Percentiles rank a stretch among this genome's conserved stretches.
Evolutionary conservation across 2,329 filamentous ascomycete genomes (phyloP).

Genomic region (Cladosporium halotolerans): DNA sequence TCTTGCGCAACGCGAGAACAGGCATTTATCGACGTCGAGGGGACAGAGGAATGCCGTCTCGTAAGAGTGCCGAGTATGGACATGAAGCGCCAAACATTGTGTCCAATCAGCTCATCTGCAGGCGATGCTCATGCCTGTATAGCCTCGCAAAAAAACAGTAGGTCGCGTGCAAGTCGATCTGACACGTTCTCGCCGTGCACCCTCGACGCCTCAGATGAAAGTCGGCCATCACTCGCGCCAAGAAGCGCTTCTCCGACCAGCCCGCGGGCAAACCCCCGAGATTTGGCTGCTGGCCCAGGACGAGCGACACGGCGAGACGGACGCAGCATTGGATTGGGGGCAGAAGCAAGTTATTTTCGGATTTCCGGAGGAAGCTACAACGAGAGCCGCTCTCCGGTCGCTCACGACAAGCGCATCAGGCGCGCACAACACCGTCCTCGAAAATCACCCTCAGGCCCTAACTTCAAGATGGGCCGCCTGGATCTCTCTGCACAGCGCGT

Average conservation of each 20-base stretch:
- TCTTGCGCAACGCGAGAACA: slow-evolving; percentile 6
- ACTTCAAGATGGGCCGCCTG: slow-evolving; percentile 44
- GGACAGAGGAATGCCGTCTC: slow-evolving; percentile 44
- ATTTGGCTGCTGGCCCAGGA: background rate
- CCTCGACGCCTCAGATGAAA: background rate
- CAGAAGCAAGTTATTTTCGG: background rate
- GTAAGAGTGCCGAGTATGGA: slow-evolving; percentile 52
- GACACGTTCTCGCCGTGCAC: too few relatives aligned
- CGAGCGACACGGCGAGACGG: background rate
- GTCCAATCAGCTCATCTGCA: slow-evolving; percentile 7
- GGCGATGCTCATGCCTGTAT: background rate
- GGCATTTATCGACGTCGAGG: slow-evolving; percentile 32
- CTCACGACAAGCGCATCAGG: background rate
- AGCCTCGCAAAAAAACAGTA: background rate
- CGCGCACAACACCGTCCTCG: background rate
- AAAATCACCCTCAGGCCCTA: background rate
- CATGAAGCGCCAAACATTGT: slow-evolving; percentile 57
- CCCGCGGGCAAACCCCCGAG: background rate
- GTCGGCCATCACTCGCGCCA: background rate
- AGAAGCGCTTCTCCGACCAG: background rate
- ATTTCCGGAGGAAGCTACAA: background rate
- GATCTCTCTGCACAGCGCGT: slow-evolving; percentile 47
- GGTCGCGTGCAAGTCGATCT: too few relatives aligned
- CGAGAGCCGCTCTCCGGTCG: background rate
- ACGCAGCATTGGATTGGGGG: background rate